Percentiles rank a stretch among this genome's conserved stretches.
phyloP scores from a whole-genome alignment of 768 basidiomycete species.

The Calocybe cyanea region DNA sequence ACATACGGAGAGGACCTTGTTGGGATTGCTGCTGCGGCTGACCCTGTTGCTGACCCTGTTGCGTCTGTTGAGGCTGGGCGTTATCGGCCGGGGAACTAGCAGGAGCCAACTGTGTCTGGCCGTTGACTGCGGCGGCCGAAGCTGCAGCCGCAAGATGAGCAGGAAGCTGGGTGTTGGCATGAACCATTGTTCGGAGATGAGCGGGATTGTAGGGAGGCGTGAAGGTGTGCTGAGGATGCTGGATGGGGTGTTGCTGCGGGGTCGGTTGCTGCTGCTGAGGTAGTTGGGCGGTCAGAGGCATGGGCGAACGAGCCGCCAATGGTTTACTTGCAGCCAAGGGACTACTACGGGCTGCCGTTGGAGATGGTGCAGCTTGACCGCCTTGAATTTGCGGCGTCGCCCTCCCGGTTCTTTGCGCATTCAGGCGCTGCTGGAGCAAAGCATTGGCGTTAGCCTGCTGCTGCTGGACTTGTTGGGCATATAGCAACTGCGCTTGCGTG shows the following conservation, averaged over 20 bases:
- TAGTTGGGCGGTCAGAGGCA: constrained; percentile 26
- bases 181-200: constrained; percentile 30
- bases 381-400: constrained; percentile 24
- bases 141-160: constrained; percentile 17
- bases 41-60: constrained; percentile 6
- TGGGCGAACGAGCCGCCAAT: constrained; percentile 25
- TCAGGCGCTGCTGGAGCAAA: constrained; percentile 2
- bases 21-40: constrained; percentile 14
- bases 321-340: constrained; percentile 32
- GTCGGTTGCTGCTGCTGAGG: constrained; percentile 18
- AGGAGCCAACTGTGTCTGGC: constrained; percentile 9
- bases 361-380: constrained; percentile 3
- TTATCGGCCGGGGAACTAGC: not conserved
- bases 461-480: constrained; percentile 8
- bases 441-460: constrained; percentile 1
- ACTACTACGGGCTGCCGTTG: constrained; percentile 28
- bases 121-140: constrained; percentile 12
- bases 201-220: constrained; percentile 30
- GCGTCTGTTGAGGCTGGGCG: constrained; percentile 11
- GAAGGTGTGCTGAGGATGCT: constrained; percentile 24
- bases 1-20: constrained; percentile 9
- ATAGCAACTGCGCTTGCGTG: not conserved
- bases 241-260: constrained; percentile 14
- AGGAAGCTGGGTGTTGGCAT: constrained; percentile 21
- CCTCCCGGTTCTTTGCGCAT: constrained; percentile 23